A percentile compares a stretch with the other conserved stretches of the same genome.
These are phyloP conservation scores for Podaxis rugospora DNA, from an alignment of 768 basidiomycete species.

Conservation along the genomic window DNA sequence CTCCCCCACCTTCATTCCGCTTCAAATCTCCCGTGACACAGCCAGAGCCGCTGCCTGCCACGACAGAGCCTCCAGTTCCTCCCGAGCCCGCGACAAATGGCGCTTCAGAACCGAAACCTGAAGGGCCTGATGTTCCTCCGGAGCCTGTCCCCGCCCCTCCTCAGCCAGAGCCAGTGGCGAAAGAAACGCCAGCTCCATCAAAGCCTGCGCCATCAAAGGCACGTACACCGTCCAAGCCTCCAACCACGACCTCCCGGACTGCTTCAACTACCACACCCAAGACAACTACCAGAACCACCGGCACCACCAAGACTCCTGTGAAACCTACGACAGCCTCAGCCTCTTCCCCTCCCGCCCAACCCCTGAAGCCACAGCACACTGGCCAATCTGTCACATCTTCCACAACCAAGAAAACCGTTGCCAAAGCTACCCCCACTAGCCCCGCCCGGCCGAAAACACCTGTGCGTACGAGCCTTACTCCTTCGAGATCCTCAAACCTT, in stretches of 20 bases:
- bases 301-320: constrained; percentile 18
- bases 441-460: constrained; percentile 54
- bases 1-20: constrained; percentile 1
- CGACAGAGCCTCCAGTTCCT: neutral
- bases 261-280: constrained; percentile 21
- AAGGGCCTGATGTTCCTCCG: neutral
- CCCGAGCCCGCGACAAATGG: constrained; percentile 2
- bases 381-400: constrained; percentile 25
- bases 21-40: constrained; percentile 7
- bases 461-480: constrained; percentile 22
- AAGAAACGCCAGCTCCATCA: neutral
- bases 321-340: constrained; percentile 21
- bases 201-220: constrained; percentile 10
- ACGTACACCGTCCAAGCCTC: constrained; percentile 15
- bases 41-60: neutral
- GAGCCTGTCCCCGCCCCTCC: constrained; percentile 16
- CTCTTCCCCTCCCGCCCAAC: constrained; percentile 18
- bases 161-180: constrained; percentile 16
- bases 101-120: neutral
- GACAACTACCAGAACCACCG: constrained; percentile 15
- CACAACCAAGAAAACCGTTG: constrained; percentile 16
- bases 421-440: constrained; percentile 19
- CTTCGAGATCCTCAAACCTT: constrained; percentile 50
- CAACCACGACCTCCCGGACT: constrained; percentile 15
- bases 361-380: constrained; percentile 32